Percentiles rank a stretch among this genome's conserved stretches.
Conservation (phyloP, 495 filamentous ascomycete genomes). For the Delitschia confertaspora region DNA sequence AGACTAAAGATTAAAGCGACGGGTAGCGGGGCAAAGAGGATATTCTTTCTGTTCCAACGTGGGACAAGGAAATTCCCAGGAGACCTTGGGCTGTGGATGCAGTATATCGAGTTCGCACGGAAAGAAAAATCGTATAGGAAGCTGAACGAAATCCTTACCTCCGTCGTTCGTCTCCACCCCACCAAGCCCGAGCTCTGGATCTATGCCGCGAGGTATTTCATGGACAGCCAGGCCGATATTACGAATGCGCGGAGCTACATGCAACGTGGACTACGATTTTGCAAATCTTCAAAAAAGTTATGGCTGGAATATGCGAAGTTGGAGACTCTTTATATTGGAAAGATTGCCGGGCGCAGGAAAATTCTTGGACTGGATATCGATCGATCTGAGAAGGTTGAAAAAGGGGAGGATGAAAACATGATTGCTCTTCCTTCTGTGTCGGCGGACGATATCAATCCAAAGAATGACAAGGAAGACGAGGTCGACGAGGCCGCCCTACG, state of each 20-base stretch:
- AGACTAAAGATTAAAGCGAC: constrained; percentile 62
- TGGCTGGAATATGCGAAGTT: constrained; percentile 88
- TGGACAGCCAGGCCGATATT: constrained; percentile 77
- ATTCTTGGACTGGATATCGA: constrained; percentile 58
- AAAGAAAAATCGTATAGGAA: constrained; percentile 71
- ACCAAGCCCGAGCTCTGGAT: constrained; percentile 79
- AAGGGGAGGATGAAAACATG: constrained; percentile 41
- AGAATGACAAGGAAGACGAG: constrained; percentile 42
- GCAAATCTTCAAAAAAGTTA: constrained; percentile 56
- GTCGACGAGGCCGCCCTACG: constrained; percentile 46
- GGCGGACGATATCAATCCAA: constrained; percentile 57
- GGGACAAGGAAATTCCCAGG: constrained; percentile 80
- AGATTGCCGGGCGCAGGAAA: constrained; percentile 61
- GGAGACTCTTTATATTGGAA: constrained; percentile 84
- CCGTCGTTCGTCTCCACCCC: constrained; percentile 73
- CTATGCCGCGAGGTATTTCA: constrained; percentile 65
- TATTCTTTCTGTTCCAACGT: constrained; percentile 82
- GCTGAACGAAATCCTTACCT: constrained; percentile 66
- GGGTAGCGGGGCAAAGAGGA: constrained; percentile 62
- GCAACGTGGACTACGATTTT: constrained; percentile 81
- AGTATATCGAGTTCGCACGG: constrained; percentile 76
- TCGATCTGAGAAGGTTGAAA: constrained; percentile 31
- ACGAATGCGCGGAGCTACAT: constrained; percentile 75
- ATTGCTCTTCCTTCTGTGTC: constrained; percentile 55
- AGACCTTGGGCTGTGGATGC: constrained; percentile 76